Evolutionary conservation across 2,329 filamentous ascomycete species (phyloP).

Genomic region (Colletotrichum musae): DNA sequence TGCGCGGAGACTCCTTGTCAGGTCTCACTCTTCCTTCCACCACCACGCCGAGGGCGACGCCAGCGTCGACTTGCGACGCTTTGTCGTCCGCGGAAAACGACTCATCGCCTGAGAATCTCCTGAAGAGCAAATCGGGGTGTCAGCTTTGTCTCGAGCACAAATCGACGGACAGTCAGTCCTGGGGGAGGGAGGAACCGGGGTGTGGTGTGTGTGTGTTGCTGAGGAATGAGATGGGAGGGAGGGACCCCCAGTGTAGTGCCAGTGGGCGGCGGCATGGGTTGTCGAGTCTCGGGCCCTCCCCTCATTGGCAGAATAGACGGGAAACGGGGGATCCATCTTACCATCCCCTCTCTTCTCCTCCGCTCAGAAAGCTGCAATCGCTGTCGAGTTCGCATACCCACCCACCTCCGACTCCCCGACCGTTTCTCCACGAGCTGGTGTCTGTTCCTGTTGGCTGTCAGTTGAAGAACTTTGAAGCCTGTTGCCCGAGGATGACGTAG

Average conservation of each 20-base stretch:
- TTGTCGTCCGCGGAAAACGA: slow-evolving; percentile 38
- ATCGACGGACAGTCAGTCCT: slow-evolving; percentile 7
- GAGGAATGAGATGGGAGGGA: slow-evolving; percentile 17
- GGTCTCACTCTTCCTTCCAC: slow-evolving; percentile 41
- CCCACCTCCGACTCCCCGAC: slow-evolving; percentile 77
- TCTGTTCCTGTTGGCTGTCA: slow-evolving; percentile 40
- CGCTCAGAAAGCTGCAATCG: slow-evolving; percentile 85
- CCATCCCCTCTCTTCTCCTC: slow-evolving; percentile 92
- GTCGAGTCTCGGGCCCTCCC: slow-evolving; percentile 10
- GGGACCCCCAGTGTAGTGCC: slow-evolving; percentile 1
- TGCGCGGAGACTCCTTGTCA: slow-evolving; percentile 27
- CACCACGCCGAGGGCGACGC: slow-evolving; percentile 42
- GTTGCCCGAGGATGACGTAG: slow-evolving; percentile 35
- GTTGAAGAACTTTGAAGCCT: not conserved
- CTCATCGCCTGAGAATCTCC: slow-evolving; percentile 43
- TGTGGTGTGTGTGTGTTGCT: too few relatives aligned
- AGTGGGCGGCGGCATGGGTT: slow-evolving; percentile 24
- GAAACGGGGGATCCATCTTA: slow-evolving; percentile 57
- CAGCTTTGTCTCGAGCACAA: slow-evolving; percentile 28
- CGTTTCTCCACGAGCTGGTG: slow-evolving; percentile 67
- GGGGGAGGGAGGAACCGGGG: slow-evolving; percentile 11
- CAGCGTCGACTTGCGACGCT: slow-evolving; percentile 39
- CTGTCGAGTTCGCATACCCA: slow-evolving; percentile 88
- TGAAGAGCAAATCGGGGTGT: slow-evolving; percentile 24
- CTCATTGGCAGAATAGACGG: slow-evolving; percentile 27